Base-by-base conservation (phyloP, 768 basidiomycete species). In the Pisolithus sp. region DNA sequence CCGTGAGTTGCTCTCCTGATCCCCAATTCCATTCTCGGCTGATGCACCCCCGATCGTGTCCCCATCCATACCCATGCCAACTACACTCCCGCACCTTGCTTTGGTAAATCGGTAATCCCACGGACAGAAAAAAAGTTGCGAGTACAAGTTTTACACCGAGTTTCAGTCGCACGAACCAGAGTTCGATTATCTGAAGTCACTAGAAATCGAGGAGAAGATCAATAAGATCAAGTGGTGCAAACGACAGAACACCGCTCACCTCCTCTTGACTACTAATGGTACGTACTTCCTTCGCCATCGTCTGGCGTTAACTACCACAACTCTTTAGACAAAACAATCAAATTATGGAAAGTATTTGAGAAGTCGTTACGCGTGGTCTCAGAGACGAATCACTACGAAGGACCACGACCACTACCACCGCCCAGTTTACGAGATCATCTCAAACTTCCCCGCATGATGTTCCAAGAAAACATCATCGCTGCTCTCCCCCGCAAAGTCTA, bases 171-270 rank as follows among this genome's bases (percentile, higher is more conserved):
- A 99, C 69, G 96, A 99, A 70, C 96, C 96, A 50, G 96, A 99
- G 70, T 99, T 99, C 70, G 96, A 99, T 76, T 99, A 99, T 71
- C 85, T 99, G 66, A 99, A 99, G 79, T 96, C 93, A 21, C 78
- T 99, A 60, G 96, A 99, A 80, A 99, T 99, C 71, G 96, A 99
- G 73, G 96, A 99, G 81, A 99, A 99, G 86, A 99, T 99, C 78
- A 99, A 99, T 78, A 91, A 96, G 83, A 99, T 99, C 82, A 92
- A 93, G 70, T 99, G 96, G 96, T 97, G 94, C 78, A 93, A 86
- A 76, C 82, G 96, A 58, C 93, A 96, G 74, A 98, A 98, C 68
- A 79, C 89, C 43, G 94, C 96, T 42, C 96, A 99, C 71, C 98
- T 99, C 71, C 73, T 99, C 51, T 72, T 99, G 48, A 95, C 93